phyloP scores from a whole-genome alignment of 306 rosid genomes.

The Canavalia ensiformis region DNA sequence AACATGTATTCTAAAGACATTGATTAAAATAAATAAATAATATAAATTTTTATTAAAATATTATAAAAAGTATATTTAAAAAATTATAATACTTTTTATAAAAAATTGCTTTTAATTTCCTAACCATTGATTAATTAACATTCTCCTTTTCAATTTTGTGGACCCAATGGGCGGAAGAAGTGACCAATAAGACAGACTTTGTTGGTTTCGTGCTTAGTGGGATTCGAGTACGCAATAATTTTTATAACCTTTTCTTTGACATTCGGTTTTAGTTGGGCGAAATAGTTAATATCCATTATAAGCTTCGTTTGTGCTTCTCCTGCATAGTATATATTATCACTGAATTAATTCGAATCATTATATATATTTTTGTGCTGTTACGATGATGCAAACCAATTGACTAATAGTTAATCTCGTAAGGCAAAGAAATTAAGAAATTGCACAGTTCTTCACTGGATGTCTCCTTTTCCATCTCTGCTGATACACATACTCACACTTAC shows the following conservation, averaged over 20 bases:
- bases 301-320: background rate
- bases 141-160: slow-evolving; percentile 13
- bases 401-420: background rate
- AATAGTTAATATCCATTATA: background rate
- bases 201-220: slow-evolving; percentile 8
- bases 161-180: slow-evolving; percentile 8
- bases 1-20: too few relatives aligned
- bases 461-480: too few relatives aligned
- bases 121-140: too few relatives aligned
- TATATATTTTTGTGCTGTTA: background rate
- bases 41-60: too few relatives aligned
- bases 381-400: background rate
- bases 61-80: too few relatives aligned
- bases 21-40: too few relatives aligned
- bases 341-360: slow-evolving; percentile 11
- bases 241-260: background rate
- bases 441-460: background rate
- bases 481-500: too few relatives aligned
- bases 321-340: background rate
- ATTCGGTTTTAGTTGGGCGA: background rate
- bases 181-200: background rate
- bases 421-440: background rate
- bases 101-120: too few relatives aligned
- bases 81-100: too few relatives aligned
- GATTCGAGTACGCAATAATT: background rate